Conservation (phyloP, 1,284 basidiomycete genomes). For the Cryptococcus sp. region DNA sequence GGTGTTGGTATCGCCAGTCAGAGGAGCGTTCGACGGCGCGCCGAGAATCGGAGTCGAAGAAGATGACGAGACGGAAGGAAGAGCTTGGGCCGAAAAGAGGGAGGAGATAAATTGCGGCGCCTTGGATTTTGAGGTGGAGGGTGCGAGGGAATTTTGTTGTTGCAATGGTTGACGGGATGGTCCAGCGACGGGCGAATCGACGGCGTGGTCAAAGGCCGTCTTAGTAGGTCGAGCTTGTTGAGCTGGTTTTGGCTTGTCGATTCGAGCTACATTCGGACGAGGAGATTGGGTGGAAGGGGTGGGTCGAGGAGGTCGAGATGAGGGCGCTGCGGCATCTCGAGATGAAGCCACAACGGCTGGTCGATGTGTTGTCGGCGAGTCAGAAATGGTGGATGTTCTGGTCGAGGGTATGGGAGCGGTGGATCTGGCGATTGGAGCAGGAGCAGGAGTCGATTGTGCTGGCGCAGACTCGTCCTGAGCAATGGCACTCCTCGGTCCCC, state of each 20-base stretch:
- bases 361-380: no score
- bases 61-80: constrained; percentile 16
- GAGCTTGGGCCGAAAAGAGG: constrained; percentile 65
- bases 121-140: constrained; percentile 9
- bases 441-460: constrained; percentile 1
- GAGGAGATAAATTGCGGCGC: constrained; percentile 77
- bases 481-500: no score
- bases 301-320: constrained; percentile 1
- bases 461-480: neutral
- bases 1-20: constrained; percentile 60
- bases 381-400: no score
- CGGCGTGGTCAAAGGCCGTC: neutral
- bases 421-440: constrained; percentile 9
- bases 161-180: constrained; percentile 35
- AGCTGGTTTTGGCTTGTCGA: neutral
- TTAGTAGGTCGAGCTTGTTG: neutral
- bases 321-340: no score
- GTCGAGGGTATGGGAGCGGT: constrained; percentile 3
- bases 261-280: neutral
- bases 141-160: neutral
- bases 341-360: no score
- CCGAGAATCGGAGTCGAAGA: constrained; percentile 19
- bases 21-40: constrained; percentile 76
- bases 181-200: constrained; percentile 9
- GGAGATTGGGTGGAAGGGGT: constrained; percentile 1